These are phyloP conservation scores for Physaria fendleri DNA, from an alignment of 345 rosid genomes.

Conservation along the genomic window DNA sequence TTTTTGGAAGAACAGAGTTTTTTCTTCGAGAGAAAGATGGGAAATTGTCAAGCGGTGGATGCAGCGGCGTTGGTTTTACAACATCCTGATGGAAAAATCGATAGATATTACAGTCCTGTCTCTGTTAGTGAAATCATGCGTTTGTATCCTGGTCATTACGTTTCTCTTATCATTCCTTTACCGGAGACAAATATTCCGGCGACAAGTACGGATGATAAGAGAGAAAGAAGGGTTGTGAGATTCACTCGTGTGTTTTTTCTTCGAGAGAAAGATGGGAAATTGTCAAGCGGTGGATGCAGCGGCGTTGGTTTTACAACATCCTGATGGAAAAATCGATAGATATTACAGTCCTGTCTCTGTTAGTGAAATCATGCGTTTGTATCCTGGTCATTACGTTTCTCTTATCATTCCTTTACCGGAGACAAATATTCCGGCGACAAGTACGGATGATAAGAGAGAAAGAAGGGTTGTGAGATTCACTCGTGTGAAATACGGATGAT, in stretches of 20 bases:
- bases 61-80: conserved; percentile 93
- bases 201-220: not conserved
- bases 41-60: conserved; percentile 93
- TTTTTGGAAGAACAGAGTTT: too few species aligned
- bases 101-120: conserved; percentile 71
- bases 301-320: conserved; percentile 87
- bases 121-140: conserved; percentile 71
- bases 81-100: conserved; percentile 76
- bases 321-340: conserved; percentile 75
- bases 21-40: too few species aligned
- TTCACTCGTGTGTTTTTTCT: too few species aligned
- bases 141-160: conserved; percentile 84
- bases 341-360: conserved; percentile 62
- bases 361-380: conserved; percentile 65
- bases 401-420: conserved; percentile 78
- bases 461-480: conserved; percentile 41
- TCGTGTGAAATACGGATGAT: conserved; percentile 36
- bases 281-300: conserved; percentile 98
- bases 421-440: conserved; percentile 16
- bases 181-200: conserved; percentile 35
- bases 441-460: conserved; percentile 5
- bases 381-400: conserved; percentile 96
- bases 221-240: conserved; percentile 22
- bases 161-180: conserved; percentile 85
- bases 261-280: conserved; percentile 94